Percentiles rank a stretch among this genome's conserved stretches.
Conservation (phyloP, 1,139 yeast species). For the Debaryomyces sp. region DNA sequence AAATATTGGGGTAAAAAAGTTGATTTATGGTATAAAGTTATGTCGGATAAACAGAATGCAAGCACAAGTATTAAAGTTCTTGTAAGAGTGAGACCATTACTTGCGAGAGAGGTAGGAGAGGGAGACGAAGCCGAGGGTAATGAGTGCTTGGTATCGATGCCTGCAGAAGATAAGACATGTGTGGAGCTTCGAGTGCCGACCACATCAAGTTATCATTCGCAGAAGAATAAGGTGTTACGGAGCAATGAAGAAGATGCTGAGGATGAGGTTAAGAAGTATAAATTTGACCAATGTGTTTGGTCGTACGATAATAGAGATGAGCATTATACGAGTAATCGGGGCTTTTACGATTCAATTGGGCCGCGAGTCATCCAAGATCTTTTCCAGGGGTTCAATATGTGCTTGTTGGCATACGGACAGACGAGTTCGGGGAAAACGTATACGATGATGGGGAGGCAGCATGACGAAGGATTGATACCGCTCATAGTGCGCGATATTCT, state of each 20-base stretch:
- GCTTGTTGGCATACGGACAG: slow-evolving; percentile 79
- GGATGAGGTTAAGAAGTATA: slow-evolving; percentile 36
- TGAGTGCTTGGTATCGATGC: slow-evolving; percentile 35
- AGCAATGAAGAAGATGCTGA: slow-evolving; percentile 8
- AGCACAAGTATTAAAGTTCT: slow-evolving; percentile 42
- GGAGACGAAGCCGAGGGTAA: slow-evolving; percentile 7
- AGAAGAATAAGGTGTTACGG: slow-evolving; percentile 5
- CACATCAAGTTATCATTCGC: slow-evolving; percentile 18
- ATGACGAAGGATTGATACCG: slow-evolving; percentile 64
- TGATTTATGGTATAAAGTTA: neutral
- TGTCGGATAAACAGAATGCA: slow-evolving; percentile 1
- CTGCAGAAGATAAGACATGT: slow-evolving; percentile 22
- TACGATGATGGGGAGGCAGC: slow-evolving; percentile 68
- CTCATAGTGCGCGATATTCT: slow-evolving; percentile 58
- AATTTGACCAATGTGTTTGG: slow-evolving; percentile 64
- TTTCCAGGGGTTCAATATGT: slow-evolving; percentile 70
- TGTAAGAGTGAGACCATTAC: slow-evolving; percentile 49
- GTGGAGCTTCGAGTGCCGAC: slow-evolving; percentile 27
- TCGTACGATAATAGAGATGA: slow-evolving; percentile 43
- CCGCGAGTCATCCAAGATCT: slow-evolving; percentile 62
- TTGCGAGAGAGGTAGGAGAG: slow-evolving; percentile 33
- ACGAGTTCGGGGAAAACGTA: slow-evolving; percentile 74
- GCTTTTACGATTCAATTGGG: slow-evolving; percentile 57
- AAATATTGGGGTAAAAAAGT: neutral
- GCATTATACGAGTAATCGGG: slow-evolving; percentile 48